Conservation (phyloP, 2,329 filamentous ascomycete species). For the Trichoderma harzianum region DNA sequence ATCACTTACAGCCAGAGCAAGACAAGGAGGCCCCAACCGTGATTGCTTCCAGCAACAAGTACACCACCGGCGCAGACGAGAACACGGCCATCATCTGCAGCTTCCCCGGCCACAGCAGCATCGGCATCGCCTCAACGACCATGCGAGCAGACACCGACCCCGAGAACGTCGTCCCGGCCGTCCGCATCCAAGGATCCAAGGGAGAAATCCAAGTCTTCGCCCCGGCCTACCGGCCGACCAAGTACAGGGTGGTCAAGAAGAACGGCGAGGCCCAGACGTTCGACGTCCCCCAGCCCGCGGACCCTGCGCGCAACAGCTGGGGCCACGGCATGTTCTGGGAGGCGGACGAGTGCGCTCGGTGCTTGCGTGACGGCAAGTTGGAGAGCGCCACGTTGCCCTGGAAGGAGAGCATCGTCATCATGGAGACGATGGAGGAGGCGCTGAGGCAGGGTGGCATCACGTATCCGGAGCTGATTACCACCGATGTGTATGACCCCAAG, state of each 20-base stretch:
- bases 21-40: slow-evolving; percentile 67
- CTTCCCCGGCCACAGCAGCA: slow-evolving; percentile 66
- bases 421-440: slow-evolving; percentile 65
- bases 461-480: slow-evolving; percentile 56
- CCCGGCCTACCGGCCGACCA: slow-evolving; percentile 65
- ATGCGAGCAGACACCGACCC: slow-evolving; percentile 61
- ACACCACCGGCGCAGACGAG: slow-evolving; percentile 73
- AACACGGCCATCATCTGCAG: slow-evolving; percentile 72
- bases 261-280: slow-evolving; percentile 48
- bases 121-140: slow-evolving; percentile 68
- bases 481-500: slow-evolving; percentile 55
- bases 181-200: slow-evolving; percentile 75
- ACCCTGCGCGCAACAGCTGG: slow-evolving; percentile 44
- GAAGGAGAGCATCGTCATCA: slow-evolving; percentile 78
- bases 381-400: slow-evolving; percentile 69
- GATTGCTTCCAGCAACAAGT: slow-evolving; percentile 66
- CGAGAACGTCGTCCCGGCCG: slow-evolving; percentile 60
- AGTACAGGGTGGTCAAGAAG: slow-evolving; percentile 60
- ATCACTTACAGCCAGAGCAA: slow-evolving; percentile 69
- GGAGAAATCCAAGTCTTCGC: slow-evolving; percentile 80
- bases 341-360: slow-evolving; percentile 73
- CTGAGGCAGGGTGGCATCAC: slow-evolving; percentile 51
- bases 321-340: slow-evolving; percentile 90
- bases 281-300: slow-evolving; percentile 51
- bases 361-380: slow-evolving; percentile 70